Base-by-base conservation (phyloP, 768 basidiomycete species). In the Trametes sanguinea region DNA sequence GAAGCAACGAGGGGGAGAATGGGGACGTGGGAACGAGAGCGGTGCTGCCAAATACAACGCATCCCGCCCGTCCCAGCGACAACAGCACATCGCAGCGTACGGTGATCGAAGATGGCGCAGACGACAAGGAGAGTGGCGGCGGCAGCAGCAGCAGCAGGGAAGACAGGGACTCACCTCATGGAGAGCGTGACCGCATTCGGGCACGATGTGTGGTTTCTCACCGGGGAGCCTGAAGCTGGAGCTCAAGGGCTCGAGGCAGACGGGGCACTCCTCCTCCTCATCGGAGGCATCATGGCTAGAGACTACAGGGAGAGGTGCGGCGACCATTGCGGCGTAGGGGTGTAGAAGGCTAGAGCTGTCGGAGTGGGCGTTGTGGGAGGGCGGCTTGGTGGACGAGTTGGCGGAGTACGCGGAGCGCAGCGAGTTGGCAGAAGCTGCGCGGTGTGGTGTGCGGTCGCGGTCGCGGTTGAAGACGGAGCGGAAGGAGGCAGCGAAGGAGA, bases 111-210 rank as follows among this genome's bases (percentile, higher is more conserved):
- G n/a, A 47, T n/a, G 9, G 22, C 57, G 35, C 40, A 48, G 35
- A 42, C 22, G 43, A 50, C 54, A 17, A 17, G 13, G 40, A 14
- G 30, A 9, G n/a, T 17, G 16, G 22, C 43, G 11, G 32, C 16
- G 33, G 44, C n/a, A 32, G 46, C 11, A 48, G 48, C 7, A 16
- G 37, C 8, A 22, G 59, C 29, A 54, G 44, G 5, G 45, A 35
- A 46, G 51, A 47, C 48, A 27, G 22, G 16, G 16, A 72, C 79
- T 65, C 58, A 89, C 94, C 80, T 95, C 89, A 77, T 98, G 97
- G n/a, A 99, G 85, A 39, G 94, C 90, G 78, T 99, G 97, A 40
- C 97, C 95, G 68, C 97, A 99, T 72, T 95, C 93, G 33, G 97
- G 96, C 48, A 97, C 90, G 64, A 99, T 90, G 72, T 98, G 95